Evolutionary conservation across 768 basidiomycete genomes (phyloP).

Genomic region (Leccinum obscurum): DNA sequence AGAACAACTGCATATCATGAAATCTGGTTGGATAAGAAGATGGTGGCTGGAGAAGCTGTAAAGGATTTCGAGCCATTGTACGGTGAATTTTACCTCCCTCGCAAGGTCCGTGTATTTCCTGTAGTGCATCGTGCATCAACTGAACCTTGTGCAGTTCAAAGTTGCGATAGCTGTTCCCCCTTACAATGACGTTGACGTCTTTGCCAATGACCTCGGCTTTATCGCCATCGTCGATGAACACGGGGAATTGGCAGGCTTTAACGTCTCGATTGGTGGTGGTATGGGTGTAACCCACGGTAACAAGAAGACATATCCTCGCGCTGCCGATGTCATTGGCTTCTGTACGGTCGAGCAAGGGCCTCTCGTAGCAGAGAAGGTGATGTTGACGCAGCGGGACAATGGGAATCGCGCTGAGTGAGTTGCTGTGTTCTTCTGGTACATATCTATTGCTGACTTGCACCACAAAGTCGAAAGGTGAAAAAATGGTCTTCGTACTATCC

Average conservation of each 20-base stretch:
- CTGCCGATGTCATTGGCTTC: constrained; percentile 88
- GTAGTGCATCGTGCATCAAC: not conserved
- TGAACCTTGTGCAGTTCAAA: constrained; percentile 71
- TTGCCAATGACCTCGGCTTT: constrained; percentile 94
- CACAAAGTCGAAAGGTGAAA: constrained; percentile 54
- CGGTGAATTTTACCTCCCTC: constrained; percentile 94
- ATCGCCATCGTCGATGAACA: constrained; percentile 84
- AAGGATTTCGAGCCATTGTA: constrained; percentile 98
- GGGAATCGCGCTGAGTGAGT: constrained; percentile 93
- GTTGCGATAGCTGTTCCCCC: constrained; percentile 89
- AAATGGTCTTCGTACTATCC: not conserved
- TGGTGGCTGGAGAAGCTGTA: constrained; percentile 90
- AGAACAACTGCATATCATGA: constrained; percentile 95
- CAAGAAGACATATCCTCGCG: constrained; percentile 97
- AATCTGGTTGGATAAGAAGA: constrained; percentile 98
- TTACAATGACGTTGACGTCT: constrained; percentile 94
- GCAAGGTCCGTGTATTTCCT: constrained; percentile 62
- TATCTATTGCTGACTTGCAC: constrained; percentile 2
- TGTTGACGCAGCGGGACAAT: constrained; percentile 92
- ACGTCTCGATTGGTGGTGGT: constrained; percentile 91
- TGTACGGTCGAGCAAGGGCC: constrained; percentile 85
- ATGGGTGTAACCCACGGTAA: constrained; percentile 99
- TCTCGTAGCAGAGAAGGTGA: constrained; percentile 87
- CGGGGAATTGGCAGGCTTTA: constrained; percentile 87
- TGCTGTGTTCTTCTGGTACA: not conserved